Conservation (phyloP, 768 basidiomycete genomes). For the Podaxis mareebaensis region DNA sequence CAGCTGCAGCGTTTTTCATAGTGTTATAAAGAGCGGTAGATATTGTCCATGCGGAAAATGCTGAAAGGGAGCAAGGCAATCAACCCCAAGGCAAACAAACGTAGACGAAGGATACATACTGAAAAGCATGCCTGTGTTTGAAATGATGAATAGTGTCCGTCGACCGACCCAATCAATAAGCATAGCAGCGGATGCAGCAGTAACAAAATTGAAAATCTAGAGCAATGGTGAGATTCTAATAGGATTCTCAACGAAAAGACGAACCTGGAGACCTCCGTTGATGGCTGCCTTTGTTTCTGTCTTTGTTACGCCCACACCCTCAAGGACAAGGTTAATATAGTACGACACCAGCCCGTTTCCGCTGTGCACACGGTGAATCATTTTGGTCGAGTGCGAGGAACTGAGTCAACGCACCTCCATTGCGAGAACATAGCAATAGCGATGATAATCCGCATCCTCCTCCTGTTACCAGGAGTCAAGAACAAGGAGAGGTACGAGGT, state of each 20-base stretch:
- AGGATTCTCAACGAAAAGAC: not conserved
- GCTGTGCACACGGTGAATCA: slow-evolving; percentile 27
- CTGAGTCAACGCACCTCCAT: slow-evolving; percentile 52
- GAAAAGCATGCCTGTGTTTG: slow-evolving; percentile 56
- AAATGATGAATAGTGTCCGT: slow-evolving; percentile 65
- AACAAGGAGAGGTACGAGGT: slow-evolving; percentile 57
- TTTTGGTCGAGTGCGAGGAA: slow-evolving; percentile 3
- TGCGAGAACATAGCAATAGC: slow-evolving; percentile 72
- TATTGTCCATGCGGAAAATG: slow-evolving; percentile 59
- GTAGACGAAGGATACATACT: slow-evolving; percentile 28
- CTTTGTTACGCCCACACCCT: slow-evolving; percentile 59
- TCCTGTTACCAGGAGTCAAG: slow-evolving; percentile 64
- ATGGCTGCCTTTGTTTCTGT: slow-evolving; percentile 56
- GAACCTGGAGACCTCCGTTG: slow-evolving; percentile 62
- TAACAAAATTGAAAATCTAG: slow-evolving; percentile 62
- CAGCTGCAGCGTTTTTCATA: slow-evolving; percentile 39
- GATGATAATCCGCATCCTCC: slow-evolving; percentile 67
- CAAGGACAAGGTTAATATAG: slow-evolving; percentile 70
- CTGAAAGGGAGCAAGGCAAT: slow-evolving; percentile 26
- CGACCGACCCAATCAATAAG: slow-evolving; percentile 70
- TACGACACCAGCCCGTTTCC: slow-evolving; percentile 74
- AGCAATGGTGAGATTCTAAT: slow-evolving; percentile 3
- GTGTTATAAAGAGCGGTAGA: slow-evolving; percentile 46
- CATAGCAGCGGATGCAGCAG: slow-evolving; percentile 60
- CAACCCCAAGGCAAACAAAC: not conserved